Evolutionary conservation across 495 filamentous ascomycete genomes (phyloP), one percentile per base, ranked within the genome.

Genomic region (Penicillium longicatenatum): DNA sequence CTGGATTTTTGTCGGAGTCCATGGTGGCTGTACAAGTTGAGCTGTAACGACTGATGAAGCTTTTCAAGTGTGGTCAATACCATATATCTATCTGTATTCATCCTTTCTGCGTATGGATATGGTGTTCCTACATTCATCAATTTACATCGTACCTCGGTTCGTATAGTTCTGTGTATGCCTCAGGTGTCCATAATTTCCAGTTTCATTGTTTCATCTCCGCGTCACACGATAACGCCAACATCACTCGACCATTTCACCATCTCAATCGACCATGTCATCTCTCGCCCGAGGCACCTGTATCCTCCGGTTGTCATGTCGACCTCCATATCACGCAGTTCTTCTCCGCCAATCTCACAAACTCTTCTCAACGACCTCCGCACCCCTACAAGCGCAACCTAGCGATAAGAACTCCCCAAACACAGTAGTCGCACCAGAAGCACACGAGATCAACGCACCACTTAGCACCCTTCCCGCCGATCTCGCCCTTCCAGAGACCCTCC

Each of bases 11-110:
- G 19, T 78, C 81, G n/a, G 68, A 77, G n/a, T 67, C 61, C 54
- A 73, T 84, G 57, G 55, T 86, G 51, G 82, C 82, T 22, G 73
- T 79, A 20, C 79, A 78, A 68, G 78, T 87, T 42, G 76, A 84
- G 55, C 66, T 87, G 41, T 80, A 68, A 17, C 14, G 56, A 46
- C 17, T 37, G 30, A 19, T 14, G 22, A 12, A 16, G 48, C 12
- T 55, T 37, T n/a, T 26, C 44, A 26, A 26, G 4, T n/a, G 19
- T 8, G 16, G 7, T 39, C 2, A n/a, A 39, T 6, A 1, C 7
- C 37, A 17, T 5, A 39, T 7, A 17, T 39, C 12, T 35, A 35
- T 9, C 31, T 11, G 31, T 10, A 10, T 11, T 35, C 12, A 1
- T 26, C 7, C 26, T 26, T 26, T 26, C 4, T 26, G 26, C 0